Percentiles rank a stretch among this genome's conserved stretches.
Conservation (phyloP, 2,329 filamentous ascomycete species). For the Ramichloridium luteum region DNA sequence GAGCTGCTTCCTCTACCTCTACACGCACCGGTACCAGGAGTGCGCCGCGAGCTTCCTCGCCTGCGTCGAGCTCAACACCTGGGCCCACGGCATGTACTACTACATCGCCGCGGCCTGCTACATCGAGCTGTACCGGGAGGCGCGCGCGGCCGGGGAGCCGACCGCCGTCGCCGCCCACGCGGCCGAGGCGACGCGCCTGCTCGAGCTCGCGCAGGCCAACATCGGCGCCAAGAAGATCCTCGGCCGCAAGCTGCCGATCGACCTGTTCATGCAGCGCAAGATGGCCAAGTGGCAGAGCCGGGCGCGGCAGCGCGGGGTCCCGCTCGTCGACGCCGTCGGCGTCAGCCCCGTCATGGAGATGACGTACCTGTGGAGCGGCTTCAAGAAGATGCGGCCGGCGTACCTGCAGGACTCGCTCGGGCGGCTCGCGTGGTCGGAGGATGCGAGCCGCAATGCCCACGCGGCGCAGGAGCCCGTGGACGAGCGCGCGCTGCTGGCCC, state of each 20-base stretch:
- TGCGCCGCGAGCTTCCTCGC: slow-evolving; percentile 63
- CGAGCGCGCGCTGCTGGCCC: slow-evolving; percentile 51
- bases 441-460: slow-evolving; percentile 42
- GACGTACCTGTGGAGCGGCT: slow-evolving; percentile 86
- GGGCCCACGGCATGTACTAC: slow-evolving; percentile 82
- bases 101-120: slow-evolving; percentile 73
- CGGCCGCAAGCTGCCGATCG: slow-evolving; percentile 79
- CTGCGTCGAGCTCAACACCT: slow-evolving; percentile 67
- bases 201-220: slow-evolving; percentile 58
- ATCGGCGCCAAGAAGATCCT: slow-evolving; percentile 83
- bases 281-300: slow-evolving; percentile 77
- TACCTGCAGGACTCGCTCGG: slow-evolving; percentile 53
- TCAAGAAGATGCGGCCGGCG: slow-evolving; percentile 59
- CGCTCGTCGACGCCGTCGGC: slow-evolving; percentile 69
- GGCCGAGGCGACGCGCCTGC: slow-evolving; percentile 49
- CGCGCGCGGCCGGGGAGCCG: slow-evolving; percentile 31
- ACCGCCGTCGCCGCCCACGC: slow-evolving; percentile 36
- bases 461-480: slow-evolving; percentile 44
- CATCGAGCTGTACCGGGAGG: slow-evolving; percentile 65
- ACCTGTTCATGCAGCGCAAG: slow-evolving; percentile 73
- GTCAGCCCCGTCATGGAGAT: slow-evolving; percentile 77
- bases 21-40: slow-evolving; percentile 60
- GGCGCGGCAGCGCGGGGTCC: slow-evolving; percentile 52
- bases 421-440: slow-evolving; percentile 53
- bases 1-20: slow-evolving; percentile 65